A percentile compares a stretch with the other conserved stretches of the same genome.
Evolutionary conservation across 1,284 basidiomycete genomes (phyloP).

Genomic region (Phellopilus nigrolimitatus): DNA sequence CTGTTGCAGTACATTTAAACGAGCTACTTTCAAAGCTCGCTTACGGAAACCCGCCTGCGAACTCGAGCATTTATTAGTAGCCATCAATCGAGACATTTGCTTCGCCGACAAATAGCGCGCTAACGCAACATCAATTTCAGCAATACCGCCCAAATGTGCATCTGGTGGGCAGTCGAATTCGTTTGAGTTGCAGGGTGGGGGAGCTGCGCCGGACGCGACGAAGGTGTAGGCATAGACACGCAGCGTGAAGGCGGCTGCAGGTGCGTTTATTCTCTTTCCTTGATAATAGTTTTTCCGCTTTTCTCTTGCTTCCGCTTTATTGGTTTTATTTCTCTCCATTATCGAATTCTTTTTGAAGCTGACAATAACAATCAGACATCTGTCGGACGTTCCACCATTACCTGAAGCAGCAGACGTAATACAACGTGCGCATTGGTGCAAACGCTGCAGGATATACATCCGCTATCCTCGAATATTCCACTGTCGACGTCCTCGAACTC

Average conservation of each 20-base stretch:
- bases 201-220: slow-evolving; percentile 25
- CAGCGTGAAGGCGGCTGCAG: slow-evolving; percentile 82
- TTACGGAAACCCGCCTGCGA: too few species aligned
- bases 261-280: slow-evolving; percentile 42
- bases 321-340: not conserved
- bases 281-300: not conserved
- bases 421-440: too few species aligned
- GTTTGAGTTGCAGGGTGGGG: slow-evolving; percentile 27
- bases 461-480: slow-evolving; percentile 87
- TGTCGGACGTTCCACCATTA: slow-evolving; percentile 87
- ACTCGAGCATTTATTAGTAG: too few species aligned
- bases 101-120: too few species aligned
- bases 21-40: too few species aligned
- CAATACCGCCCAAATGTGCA: slow-evolving; percentile 35
- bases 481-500: slow-evolving; percentile 86
- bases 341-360: not conserved
- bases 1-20: too few species aligned
- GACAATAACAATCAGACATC: slow-evolving; percentile 64
- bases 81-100: too few species aligned
- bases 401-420: slow-evolving; percentile 88
- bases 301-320: not conserved
- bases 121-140: too few species aligned
- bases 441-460: too few species aligned
- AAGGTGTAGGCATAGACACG: slow-evolving; percentile 63
- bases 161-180: slow-evolving; percentile 42